These are phyloP conservation scores for Escovopsis sp. DNA, from an alignment of 2,329 filamentous ascomycete genomes.

Conservation along the genomic window DNA sequence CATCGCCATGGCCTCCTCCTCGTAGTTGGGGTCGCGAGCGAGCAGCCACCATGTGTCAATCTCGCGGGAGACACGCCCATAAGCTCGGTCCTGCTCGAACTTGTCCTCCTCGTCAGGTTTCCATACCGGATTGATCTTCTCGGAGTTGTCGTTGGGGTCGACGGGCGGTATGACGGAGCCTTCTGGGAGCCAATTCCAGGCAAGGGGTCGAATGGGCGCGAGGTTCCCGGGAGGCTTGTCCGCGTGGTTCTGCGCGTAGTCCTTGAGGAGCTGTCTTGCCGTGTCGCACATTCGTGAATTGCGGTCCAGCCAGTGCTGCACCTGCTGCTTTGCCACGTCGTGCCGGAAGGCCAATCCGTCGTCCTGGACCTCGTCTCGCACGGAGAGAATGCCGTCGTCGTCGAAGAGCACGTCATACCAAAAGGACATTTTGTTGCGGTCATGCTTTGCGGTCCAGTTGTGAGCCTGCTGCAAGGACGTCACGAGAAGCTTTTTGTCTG, in stretches of 20 bases:
- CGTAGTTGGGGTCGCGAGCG: slow-evolving; percentile 44
- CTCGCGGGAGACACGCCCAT: slow-evolving; percentile 48
- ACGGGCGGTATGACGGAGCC: slow-evolving; percentile 15
- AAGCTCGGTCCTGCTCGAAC: slow-evolving; percentile 42
- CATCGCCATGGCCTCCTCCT: slow-evolving; percentile 43
- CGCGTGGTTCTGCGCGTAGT: slow-evolving; percentile 37
- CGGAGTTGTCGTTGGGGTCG: slow-evolving; percentile 22
- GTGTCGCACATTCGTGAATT: slow-evolving; percentile 44
- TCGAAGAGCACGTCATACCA: slow-evolving; percentile 54
- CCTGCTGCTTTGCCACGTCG: slow-evolving; percentile 43
- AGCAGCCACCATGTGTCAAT: slow-evolving; percentile 52
- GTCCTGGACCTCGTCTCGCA: slow-evolving; percentile 35
- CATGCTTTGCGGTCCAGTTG: slow-evolving; percentile 55
- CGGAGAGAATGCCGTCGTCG: slow-evolving; percentile 32
- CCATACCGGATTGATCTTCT: slow-evolving; percentile 34
- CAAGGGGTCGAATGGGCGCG: slow-evolving; percentile 34
- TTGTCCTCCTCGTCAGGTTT: slow-evolving; percentile 38
- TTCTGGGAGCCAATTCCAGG: slow-evolving; percentile 41
- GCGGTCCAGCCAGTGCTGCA: slow-evolving; percentile 47
- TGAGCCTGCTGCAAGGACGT: slow-evolving; percentile 52
- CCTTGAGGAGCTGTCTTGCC: slow-evolving; percentile 37
- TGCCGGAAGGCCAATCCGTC: slow-evolving; percentile 39
- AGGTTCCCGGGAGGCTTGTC: slow-evolving; percentile 35
- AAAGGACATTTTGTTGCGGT: slow-evolving; percentile 55
- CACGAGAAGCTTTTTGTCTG: slow-evolving; percentile 52